Percentiles rank a stretch among this genome's conserved stretches.
Conservation (phyloP, 139 green algal species). For the Chlorella vulgaris region DNA sequence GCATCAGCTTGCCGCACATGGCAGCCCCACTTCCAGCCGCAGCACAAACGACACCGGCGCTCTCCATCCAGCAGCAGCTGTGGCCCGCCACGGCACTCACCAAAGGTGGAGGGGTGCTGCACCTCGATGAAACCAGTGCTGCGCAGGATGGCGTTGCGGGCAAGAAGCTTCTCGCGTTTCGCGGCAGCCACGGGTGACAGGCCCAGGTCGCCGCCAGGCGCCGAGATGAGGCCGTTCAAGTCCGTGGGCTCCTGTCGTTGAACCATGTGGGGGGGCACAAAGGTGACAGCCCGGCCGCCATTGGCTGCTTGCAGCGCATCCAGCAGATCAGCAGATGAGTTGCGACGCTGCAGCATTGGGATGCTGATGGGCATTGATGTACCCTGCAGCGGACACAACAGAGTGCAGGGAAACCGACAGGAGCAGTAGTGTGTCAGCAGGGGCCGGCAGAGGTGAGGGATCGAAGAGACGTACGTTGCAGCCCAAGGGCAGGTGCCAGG, state of each 20-base stretch:
- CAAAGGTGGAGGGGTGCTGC: slow-evolving; percentile 2
- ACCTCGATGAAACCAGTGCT: slow-evolving; percentile 62
- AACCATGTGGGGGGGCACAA: slow-evolving; percentile 61
- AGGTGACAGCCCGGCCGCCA: slow-evolving; percentile 5
- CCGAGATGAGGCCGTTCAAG: neutral
- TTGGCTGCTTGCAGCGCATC: neutral
- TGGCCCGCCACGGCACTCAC: neutral
- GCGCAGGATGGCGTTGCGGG: slow-evolving; percentile 62
- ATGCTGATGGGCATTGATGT: slow-evolving; percentile 64
- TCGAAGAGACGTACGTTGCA: too few species aligned
- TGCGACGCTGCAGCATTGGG: slow-evolving; percentile 49
- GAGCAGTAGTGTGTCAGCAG: too few species aligned
- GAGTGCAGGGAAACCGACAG: too few species aligned
- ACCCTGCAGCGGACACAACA: slow-evolving; percentile 26
- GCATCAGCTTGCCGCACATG: too few species aligned
- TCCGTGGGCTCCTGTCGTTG: neutral
- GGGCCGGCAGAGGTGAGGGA: too few species aligned
- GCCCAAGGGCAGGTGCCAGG: too few species aligned
- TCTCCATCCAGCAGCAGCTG: too few species aligned
- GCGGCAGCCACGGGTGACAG: slow-evolving; percentile 42
- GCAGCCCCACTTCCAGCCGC: too few species aligned
- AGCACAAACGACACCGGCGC: too few species aligned
- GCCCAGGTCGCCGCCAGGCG: slow-evolving; percentile 4
- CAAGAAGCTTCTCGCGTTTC: slow-evolving; percentile 51
- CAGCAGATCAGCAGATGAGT: neutral